Base-by-base conservation (phyloP, 768 basidiomycete genomes). In the Crepidotus variabilis region DNA sequence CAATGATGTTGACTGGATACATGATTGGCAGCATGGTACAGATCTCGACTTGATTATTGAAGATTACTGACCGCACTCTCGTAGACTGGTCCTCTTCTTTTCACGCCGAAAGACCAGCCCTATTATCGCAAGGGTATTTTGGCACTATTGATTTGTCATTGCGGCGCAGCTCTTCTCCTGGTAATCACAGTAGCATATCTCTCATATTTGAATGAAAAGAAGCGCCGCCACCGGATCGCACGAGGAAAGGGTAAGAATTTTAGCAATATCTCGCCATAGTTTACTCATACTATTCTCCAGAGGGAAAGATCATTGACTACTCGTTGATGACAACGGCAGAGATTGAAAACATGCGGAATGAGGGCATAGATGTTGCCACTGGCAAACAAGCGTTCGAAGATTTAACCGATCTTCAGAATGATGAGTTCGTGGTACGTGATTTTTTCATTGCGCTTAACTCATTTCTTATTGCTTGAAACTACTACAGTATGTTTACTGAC, bases 1-100 rank as follows among this genome's bases (percentile, higher is more conserved):
- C 69, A 0, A 58, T 70, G 32, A 65, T 64, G 57, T 63, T 61
- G 23, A 64, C 62, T 57, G 69, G 69, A 2, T 55, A 56, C 6
- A 61, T 68, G 14, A 62, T 62, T 24, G 69, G 69, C n/a, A 60
- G 51, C 36, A 68, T 70, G 47, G 67, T 70, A 57, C 45, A 5
- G 1, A 21, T 22, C 13, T 60, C 24, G 32, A 36, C 16, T 6
- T n/a, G 24, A 53, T 13, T 39, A n/a, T 33, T 13, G 39, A 16
- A 1, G n/a, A 20, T 18, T 45, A 28, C 22, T 35, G 5, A 47
- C n/a, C 36, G 28, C 28, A 21, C 2, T 47, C 11, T 9, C 16
- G 13, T 46, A 69, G 65, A 58, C 64, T 48, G 69, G 67, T 2
- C 67, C 67, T 10, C 45, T 67, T 3, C 58, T 68, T 5, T 69